Percentiles rank a stretch among this genome's conserved stretches.
These are phyloP conservation scores for Heliocybe sulcata DNA, from an alignment of 1,284 basidiomycete genomes.

Conservation along the genomic window DNA sequence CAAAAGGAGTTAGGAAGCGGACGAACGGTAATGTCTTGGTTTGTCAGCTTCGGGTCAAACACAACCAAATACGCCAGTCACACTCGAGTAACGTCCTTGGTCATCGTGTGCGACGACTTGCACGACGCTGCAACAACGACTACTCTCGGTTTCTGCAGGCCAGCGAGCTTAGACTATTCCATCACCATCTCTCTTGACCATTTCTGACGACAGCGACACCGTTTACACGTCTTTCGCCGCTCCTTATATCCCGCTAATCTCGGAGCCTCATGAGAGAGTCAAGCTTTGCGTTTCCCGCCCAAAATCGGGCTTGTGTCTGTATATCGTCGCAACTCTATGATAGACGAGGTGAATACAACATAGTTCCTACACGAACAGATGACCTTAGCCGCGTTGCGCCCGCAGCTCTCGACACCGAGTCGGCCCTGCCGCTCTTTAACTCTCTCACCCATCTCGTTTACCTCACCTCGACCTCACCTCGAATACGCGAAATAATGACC, in stretches of 20 bases:
- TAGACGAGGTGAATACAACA: constrained; percentile 69
- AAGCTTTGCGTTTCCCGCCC: constrained; percentile 92
- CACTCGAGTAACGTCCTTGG: not conserved
- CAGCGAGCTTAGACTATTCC: not conserved
- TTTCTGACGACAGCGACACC: not conserved
- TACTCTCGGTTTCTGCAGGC: not conserved
- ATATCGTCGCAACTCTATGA: constrained; percentile 96
- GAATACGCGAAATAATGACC: constrained; percentile 97
- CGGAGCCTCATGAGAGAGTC: constrained; percentile 91
- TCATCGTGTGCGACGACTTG: not conserved
- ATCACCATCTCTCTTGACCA: not conserved
- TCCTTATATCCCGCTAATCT: not conserved
- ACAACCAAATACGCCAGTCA: not conserved
- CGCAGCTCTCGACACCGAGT: constrained; percentile 88
- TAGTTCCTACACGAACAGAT: constrained; percentile 6
- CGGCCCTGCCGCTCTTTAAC: constrained; percentile 90
- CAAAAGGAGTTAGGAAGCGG: too few species aligned
- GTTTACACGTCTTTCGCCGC: not conserved
- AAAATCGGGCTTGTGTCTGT: constrained; percentile 93
- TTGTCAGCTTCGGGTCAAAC: not conserved
- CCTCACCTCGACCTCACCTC: constrained; percentile 94
- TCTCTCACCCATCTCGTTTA: constrained; percentile 96
- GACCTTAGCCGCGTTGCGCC: not conserved
- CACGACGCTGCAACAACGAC: not conserved
- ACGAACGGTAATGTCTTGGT: not conserved